phyloP scores from a whole-genome alignment of 2,329 filamentous ascomycete genomes.

The Pseudogymnoascus sp. region DNA sequence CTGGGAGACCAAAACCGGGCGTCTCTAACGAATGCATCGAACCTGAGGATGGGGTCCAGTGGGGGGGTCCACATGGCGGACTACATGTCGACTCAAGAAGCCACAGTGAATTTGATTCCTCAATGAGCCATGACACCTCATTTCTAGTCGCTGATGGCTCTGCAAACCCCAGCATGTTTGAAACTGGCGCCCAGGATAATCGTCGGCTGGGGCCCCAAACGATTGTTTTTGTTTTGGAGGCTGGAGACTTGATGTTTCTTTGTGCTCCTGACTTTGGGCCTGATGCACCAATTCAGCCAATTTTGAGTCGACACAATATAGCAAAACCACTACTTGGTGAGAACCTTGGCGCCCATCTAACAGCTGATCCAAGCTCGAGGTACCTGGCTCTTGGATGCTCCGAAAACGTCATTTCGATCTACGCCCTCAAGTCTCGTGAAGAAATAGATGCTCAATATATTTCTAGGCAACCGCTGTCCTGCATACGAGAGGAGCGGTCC shows the following conservation, averaged over 20 bases:
- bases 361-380: conserved; percentile 67
- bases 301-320: conserved; percentile 49
- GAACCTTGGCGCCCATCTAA: conserved; percentile 54
- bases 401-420: conserved; percentile 63
- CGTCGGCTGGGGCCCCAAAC: conserved; percentile 62
- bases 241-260: conserved; percentile 67
- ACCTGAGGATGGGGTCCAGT: background rate
- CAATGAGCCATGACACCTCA: background rate
- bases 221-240: conserved; percentile 66
- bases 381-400: conserved; percentile 62
- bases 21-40: background rate
- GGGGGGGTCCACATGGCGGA: background rate
- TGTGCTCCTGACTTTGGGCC: conserved; percentile 49
- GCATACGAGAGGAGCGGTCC: conserved; percentile 40
- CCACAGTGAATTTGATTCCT: background rate
- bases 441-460: conserved; percentile 43
- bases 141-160: background rate
- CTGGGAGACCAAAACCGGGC: background rate
- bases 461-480: conserved; percentile 39
- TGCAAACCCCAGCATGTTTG: background rate
- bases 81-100: background rate
- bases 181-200: background rate
- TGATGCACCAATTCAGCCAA: conserved; percentile 21
- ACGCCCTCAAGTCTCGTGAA: conserved; percentile 53
- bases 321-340: conserved; percentile 42